These are phyloP conservation scores for Linnemannia exigua DNA, from an alignment of 192 early-diverging fungal genomes.

Conservation along the genomic window DNA sequence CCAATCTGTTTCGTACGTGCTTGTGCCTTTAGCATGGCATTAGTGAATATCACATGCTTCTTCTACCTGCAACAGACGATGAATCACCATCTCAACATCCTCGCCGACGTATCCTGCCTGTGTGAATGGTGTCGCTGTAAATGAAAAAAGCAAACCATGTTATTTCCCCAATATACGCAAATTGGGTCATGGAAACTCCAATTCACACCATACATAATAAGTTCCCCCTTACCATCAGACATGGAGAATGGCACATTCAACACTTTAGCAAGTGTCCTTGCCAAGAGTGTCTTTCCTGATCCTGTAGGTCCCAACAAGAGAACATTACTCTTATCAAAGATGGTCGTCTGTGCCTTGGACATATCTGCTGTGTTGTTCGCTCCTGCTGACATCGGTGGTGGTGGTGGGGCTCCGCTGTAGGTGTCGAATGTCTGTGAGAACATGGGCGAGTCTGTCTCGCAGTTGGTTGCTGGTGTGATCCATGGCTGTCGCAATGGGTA, in stretches of 20 bases:
- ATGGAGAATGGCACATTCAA: slow-evolving; percentile 89
- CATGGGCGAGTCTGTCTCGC: slow-evolving; percentile 30
- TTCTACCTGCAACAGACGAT: slow-evolving; percentile 79
- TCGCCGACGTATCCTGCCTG: slow-evolving; percentile 92
- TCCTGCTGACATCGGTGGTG: neutral
- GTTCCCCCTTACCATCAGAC: slow-evolving; percentile 70
- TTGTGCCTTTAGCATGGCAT: neutral
- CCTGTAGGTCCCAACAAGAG: slow-evolving; percentile 87
- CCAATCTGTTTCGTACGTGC: neutral
- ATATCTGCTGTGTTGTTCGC: neutral
- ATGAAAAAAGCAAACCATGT: neutral
- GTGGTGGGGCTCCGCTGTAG: slow-evolving; percentile 17
- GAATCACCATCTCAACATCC: slow-evolving; percentile 88
- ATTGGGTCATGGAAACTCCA: neutral
- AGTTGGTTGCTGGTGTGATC: slow-evolving; percentile 33
- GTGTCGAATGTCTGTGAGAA: slow-evolving; percentile 51
- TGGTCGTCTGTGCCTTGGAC: slow-evolving; percentile 31
- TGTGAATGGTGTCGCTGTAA: slow-evolving; percentile 79
- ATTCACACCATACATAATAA: neutral
- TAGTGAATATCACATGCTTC: neutral
- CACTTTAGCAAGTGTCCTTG: slow-evolving; percentile 84
- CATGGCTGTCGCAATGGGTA: slow-evolving; percentile 53
- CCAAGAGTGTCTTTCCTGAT: slow-evolving; percentile 86
- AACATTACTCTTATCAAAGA: slow-evolving; percentile 91
- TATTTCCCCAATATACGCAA: neutral